Percentiles rank a stretch among this genome's conserved stretches.
Evolutionary conservation across 202 grass and related monocot species (phyloP).

Genomic region (Dendrocalamus latiflorus): DNA sequence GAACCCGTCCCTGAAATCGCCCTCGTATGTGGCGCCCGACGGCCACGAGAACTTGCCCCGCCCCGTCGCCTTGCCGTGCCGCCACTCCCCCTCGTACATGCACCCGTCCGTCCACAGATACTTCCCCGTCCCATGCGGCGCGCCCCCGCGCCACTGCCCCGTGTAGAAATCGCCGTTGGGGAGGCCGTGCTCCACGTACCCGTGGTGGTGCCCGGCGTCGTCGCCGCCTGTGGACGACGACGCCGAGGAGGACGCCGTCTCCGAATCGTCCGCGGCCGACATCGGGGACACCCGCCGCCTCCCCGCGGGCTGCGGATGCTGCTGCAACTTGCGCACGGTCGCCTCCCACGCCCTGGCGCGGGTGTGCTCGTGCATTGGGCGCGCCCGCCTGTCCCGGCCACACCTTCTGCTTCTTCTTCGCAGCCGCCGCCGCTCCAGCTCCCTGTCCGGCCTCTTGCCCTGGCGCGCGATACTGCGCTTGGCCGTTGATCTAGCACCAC

Average conservation of each 20-base stretch:
- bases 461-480: background rate
- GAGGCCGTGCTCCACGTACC: conserved; percentile 60
- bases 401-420: background rate
- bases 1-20: conserved; percentile 87
- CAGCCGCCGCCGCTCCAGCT: background rate
- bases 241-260: conserved; percentile 40
- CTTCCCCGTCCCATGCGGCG: conserved; percentile 73
- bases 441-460: background rate
- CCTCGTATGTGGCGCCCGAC: conserved; percentile 86
- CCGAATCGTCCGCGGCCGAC: conserved; percentile 57
- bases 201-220: background rate
- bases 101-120: conserved; percentile 98
- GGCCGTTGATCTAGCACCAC: conserved; percentile 35
- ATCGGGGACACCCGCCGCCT: conserved; percentile 61
- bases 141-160: conserved; percentile 65
- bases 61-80: conserved; percentile 68
- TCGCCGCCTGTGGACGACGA: conserved; percentile 36
- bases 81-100: conserved; percentile 99
- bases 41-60: conserved; percentile 94
- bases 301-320: conserved; percentile 37
- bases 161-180: conserved; percentile 94
- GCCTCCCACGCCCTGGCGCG: conserved; percentile 69
- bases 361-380: conserved; percentile 77
- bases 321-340: conserved; percentile 42
- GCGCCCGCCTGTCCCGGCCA: conserved; percentile 18